Conservation (phyloP, 139 green algal genomes). For the Ettlia oleoabundans region DNA sequence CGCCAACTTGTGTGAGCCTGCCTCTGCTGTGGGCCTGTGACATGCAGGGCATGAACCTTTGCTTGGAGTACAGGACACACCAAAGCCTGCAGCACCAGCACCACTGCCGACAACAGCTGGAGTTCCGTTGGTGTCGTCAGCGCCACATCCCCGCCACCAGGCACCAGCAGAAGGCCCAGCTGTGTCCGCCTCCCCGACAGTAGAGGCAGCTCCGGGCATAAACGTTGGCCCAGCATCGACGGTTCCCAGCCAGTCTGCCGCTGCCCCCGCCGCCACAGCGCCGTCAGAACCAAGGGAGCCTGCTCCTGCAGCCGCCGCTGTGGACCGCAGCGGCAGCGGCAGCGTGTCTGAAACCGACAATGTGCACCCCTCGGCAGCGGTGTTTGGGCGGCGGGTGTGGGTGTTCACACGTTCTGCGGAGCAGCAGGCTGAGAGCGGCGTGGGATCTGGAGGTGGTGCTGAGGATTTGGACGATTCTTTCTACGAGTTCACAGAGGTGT, state of each 20-base stretch:
- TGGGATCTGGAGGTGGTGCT: not conserved
- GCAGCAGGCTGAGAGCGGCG: conserved; percentile 24
- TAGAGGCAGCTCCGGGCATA: too few species aligned
- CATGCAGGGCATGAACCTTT: conserved; percentile 16
- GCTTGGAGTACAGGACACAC: conserved; percentile 9
- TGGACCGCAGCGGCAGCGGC: not conserved
- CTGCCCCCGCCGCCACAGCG: not conserved
- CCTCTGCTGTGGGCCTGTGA: not conserved
- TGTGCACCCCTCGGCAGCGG: conserved; percentile 4
- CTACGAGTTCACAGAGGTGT: conserved; percentile 27
- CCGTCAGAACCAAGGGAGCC: not conserved
- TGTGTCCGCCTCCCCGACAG: too few species aligned
- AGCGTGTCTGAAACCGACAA: not conserved
- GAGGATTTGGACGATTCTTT: conserved; percentile 10
- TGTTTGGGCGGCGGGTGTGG: conserved; percentile 36
- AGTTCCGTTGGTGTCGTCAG: too few species aligned
- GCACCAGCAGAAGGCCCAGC: too few species aligned
- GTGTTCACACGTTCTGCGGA: conserved; percentile 51
- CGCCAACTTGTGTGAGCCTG: not conserved
- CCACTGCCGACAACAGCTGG: not conserved
- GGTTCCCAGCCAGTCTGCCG: not conserved
- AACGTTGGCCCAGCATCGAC: not conserved
- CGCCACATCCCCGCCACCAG: too few species aligned
- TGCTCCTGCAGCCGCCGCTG: not conserved
- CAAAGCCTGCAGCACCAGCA: not conserved